phyloP scores from a whole-genome alignment of 2,329 filamentous ascomycete genomes.

The Nannizziopsis arthrosporioides region DNA sequence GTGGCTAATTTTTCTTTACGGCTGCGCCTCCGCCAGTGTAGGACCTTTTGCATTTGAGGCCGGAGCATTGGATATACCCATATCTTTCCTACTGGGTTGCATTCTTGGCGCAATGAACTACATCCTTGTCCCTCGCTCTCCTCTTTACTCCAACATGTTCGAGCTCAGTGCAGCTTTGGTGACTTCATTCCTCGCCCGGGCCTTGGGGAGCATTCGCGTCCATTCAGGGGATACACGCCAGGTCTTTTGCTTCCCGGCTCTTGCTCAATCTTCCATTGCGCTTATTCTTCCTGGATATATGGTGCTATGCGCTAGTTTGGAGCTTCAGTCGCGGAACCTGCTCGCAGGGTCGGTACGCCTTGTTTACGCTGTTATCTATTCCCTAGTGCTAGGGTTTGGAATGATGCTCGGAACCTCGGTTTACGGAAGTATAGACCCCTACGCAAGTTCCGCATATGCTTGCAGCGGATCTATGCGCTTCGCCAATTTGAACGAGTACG shows the following conservation, averaged over 20 bases:
- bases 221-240: conserved; percentile 21
- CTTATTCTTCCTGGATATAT: conserved; percentile 61
- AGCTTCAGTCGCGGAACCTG: conserved; percentile 57
- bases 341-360: conserved; percentile 61
- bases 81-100: conserved; percentile 64
- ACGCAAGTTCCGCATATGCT: conserved; percentile 40
- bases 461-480: conserved; percentile 34
- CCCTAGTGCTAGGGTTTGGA: conserved; percentile 59
- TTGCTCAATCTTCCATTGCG: conserved; percentile 62
- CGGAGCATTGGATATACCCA: conserved; percentile 63
- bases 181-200: conserved; percentile 58
- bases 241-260: conserved; percentile 59
- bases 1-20: conserved; percentile 55
- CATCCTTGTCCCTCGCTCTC: conserved; percentile 60
- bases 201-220: conserved; percentile 52
- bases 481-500: conserved; percentile 29
- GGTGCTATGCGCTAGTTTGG: conserved; percentile 50
- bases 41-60: conserved; percentile 72
- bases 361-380: conserved; percentile 64
- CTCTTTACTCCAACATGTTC: conserved; percentile 54
- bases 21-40: conserved; percentile 62
- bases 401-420: conserved; percentile 56
- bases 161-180: conserved; percentile 53
- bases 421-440: conserved; percentile 49
- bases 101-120: conserved; percentile 65